phyloP scores from a whole-genome alignment of 768 basidiomycete genomes.

The Mycena sanguinolenta region DNA sequence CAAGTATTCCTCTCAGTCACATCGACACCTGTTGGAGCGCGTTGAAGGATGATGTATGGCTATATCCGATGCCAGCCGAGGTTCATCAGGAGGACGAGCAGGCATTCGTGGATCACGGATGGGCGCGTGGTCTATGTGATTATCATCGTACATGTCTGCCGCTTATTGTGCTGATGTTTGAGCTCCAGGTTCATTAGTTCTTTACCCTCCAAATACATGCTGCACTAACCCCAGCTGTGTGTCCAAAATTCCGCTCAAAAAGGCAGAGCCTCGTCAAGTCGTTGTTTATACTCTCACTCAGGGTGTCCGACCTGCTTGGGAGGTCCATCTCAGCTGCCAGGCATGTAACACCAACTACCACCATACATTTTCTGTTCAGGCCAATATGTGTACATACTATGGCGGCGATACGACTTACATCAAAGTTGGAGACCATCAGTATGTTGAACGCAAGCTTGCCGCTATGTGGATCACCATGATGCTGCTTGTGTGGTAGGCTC shows the following conservation, averaged over 20 bases:
- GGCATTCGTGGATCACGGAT: slow-evolving; percentile 5
- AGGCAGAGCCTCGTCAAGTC: slow-evolving; percentile 35
- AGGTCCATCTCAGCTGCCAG: slow-evolving; percentile 39
- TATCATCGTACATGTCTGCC: not conserved
- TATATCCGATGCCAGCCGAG: not conserved
- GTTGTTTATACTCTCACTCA: slow-evolving; percentile 33
- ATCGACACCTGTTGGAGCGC: not conserved
- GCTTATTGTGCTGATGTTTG: not conserved
- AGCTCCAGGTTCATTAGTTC: slow-evolving; percentile 1
- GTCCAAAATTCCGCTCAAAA: slow-evolving; percentile 32
- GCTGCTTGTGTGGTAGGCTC: slow-evolving; percentile 42
- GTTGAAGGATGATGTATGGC: slow-evolving; percentile 8
- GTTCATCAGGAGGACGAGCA: slow-evolving; percentile 4
- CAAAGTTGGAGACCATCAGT: slow-evolving; percentile 46
- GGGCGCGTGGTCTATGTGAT: slow-evolving; percentile 4
- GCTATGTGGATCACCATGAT: slow-evolving; percentile 36
- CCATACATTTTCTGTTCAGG: slow-evolving; percentile 38
- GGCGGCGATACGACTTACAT: slow-evolving; percentile 36
- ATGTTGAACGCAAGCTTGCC: slow-evolving; percentile 38
- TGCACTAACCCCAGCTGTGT: slow-evolving; percentile 11
- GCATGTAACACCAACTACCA: slow-evolving; percentile 42
- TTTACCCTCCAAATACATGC: not conserved
- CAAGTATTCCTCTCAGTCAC: not conserved
- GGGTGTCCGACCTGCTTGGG: slow-evolving; percentile 42
- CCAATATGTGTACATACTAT: slow-evolving; percentile 39